Conservation (phyloP, 306 rosid species). For the Vigna angularis region DNA sequence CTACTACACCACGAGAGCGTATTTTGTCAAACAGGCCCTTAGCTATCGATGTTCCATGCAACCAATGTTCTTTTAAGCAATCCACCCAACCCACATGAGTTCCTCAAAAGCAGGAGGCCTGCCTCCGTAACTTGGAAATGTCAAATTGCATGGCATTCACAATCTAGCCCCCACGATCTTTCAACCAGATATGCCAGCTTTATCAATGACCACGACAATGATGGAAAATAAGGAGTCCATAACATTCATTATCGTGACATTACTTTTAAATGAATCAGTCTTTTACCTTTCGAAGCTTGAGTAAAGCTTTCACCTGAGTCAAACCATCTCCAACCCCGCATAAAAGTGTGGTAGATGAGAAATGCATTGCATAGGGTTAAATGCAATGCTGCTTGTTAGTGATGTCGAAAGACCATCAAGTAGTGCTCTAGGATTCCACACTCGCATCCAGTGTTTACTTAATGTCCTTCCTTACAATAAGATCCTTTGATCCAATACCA, state of each 20-base stretch:
- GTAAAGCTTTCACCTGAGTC: constrained; percentile 36
- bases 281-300: constrained; percentile 27
- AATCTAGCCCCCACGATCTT: background rate
- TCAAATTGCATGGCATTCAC: constrained; percentile 19
- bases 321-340: constrained; percentile 33
- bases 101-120: constrained; percentile 32
- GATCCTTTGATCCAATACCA: constrained; percentile 24
- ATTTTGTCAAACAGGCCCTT: constrained; percentile 12
- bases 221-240: background rate
- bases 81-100: constrained; percentile 14
- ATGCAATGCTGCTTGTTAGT: constrained; percentile 7
- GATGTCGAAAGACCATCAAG: constrained; percentile 6
- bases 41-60: constrained; percentile 16
- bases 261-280: constrained; percentile 18
- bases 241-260: background rate
- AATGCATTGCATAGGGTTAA: constrained; percentile 3
- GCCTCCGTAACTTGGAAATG: constrained; percentile 32
- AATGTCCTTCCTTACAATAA: constrained; percentile 8
- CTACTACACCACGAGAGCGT: constrained; percentile 30
- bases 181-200: constrained; percentile 29
- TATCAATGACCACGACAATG: constrained; percentile 27
- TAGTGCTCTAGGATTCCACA: constrained; percentile 23
- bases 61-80: constrained; percentile 25
- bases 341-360: background rate
- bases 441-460: constrained; percentile 28